Evolutionary conservation across 139 green algal genomes (phyloP).

Genomic region (Desmodesmus armatus): DNA sequence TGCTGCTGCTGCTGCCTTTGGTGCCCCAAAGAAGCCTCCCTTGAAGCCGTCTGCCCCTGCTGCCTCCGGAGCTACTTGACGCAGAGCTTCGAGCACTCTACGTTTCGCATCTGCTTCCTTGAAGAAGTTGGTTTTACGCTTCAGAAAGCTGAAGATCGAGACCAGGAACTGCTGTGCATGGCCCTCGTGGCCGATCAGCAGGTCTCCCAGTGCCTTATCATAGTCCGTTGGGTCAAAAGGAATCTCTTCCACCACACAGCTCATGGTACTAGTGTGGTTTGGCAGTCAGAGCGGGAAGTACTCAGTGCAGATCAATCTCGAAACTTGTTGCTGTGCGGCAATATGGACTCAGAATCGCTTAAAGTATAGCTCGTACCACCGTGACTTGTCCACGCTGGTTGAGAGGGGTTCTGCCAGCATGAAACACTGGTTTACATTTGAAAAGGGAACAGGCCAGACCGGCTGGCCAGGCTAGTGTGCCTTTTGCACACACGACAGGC

Average conservation of each 20-base stretch:
- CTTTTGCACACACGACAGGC: no score
- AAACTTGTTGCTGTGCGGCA: no score
- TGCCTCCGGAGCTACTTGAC: constrained; percentile 11
- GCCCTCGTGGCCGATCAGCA: constrained; percentile 46
- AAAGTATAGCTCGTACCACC: no score
- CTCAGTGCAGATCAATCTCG: no score
- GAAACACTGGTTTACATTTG: no score
- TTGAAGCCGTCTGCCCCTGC: constrained; percentile 36
- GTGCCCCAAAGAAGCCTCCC: constrained; percentile 54
- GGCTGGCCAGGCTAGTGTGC: no score
- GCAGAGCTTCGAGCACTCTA: constrained; percentile 51
- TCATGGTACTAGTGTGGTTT: no score
- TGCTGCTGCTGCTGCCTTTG: constrained; percentile 6
- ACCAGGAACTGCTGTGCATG: constrained; percentile 60
- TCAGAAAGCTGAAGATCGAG: constrained; percentile 66
- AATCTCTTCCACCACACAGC: constrained; percentile 62
- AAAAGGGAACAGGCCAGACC: no score
- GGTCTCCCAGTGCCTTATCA: constrained; percentile 22
- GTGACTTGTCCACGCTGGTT: no score
- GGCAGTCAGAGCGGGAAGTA: no score
- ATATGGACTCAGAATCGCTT: no score
- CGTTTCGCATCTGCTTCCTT: constrained; percentile 59
- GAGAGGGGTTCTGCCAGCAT: no score
- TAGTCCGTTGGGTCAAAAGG: constrained; percentile 43
- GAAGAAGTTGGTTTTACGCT: constrained; percentile 75